These are phyloP conservation scores for Clitopilus passeckerianus DNA, from an alignment of 768 basidiomycete genomes.

Conservation along the genomic window DNA sequence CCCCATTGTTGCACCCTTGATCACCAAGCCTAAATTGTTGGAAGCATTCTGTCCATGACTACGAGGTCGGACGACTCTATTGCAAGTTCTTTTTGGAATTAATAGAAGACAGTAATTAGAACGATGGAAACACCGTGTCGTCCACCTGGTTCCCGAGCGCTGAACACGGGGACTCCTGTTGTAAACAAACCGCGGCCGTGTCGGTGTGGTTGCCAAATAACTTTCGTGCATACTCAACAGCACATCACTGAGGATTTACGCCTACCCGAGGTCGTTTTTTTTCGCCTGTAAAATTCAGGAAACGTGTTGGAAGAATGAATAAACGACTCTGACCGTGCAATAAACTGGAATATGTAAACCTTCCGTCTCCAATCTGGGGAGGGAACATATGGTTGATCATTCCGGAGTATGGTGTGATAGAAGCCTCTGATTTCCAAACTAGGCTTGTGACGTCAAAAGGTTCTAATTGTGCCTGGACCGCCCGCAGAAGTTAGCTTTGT, in stretches of 20 bases:
- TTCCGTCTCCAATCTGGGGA: background rate
- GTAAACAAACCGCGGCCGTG: background rate
- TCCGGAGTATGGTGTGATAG: background rate
- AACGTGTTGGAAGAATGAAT: background rate
- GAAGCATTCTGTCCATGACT: background rate
- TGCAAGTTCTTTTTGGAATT: background rate
- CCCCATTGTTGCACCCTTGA: background rate
- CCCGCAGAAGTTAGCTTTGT: background rate
- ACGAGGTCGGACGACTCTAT: background rate
- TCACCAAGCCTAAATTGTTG: background rate
- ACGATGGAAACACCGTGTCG: background rate
- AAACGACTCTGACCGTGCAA: background rate
- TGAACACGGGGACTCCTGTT: background rate
- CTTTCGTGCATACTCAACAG: background rate
- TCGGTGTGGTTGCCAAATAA: background rate
- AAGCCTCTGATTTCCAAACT: background rate
- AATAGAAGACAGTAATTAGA: background rate
- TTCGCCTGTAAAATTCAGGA: background rate
- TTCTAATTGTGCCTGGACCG: background rate
- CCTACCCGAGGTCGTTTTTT: background rate
- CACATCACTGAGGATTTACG: background rate
- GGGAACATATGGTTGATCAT: background rate
- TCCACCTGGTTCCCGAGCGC: background rate
- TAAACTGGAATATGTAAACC: background rate
- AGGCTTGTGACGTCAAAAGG: background rate